Conservation (phyloP, 208 protist genomes). For the Leishmania lainsoni region DNA sequence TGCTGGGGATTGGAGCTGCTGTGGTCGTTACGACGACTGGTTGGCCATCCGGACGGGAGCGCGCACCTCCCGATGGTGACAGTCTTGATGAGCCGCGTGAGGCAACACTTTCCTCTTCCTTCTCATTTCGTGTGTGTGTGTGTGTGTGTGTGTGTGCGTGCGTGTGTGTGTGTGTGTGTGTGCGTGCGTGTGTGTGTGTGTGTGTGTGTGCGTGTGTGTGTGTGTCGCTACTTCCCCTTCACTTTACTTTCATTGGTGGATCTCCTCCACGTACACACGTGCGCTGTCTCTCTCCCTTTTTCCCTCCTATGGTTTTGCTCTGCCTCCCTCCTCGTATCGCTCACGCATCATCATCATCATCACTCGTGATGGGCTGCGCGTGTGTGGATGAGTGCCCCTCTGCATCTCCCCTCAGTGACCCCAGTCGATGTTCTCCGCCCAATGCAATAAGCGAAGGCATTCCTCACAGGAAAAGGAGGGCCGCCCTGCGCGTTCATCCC, state of each 20-base stretch:
- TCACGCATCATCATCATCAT: background rate
- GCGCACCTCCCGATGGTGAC: background rate
- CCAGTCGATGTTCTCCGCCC: background rate
- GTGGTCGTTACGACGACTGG: background rate
- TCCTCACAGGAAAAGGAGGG: too few species aligned
- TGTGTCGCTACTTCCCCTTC: background rate
- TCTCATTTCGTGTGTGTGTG: background rate
- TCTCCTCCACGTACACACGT: background rate
- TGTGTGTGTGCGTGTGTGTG: background rate
- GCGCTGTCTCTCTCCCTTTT: background rate
- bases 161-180: too few species aligned
- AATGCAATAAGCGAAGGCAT: too few species aligned
- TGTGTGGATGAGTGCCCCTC: background rate
- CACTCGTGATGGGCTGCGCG: background rate
- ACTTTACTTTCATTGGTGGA: too few species aligned
- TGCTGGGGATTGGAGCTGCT: background rate
- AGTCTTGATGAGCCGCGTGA: background rate
- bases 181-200: slow-evolving; percentile 2
- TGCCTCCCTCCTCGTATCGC: background rate
- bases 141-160: slow-evolving; percentile 1
- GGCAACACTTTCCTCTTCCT: background rate
- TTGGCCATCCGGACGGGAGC: background rate
- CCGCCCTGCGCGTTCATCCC: background rate
- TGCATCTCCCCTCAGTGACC: background rate
- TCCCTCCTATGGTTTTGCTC: background rate